phyloP scores from a whole-genome alignment of 1,284 basidiomycete genomes.

The Ceratobasidium sp. region DNA sequence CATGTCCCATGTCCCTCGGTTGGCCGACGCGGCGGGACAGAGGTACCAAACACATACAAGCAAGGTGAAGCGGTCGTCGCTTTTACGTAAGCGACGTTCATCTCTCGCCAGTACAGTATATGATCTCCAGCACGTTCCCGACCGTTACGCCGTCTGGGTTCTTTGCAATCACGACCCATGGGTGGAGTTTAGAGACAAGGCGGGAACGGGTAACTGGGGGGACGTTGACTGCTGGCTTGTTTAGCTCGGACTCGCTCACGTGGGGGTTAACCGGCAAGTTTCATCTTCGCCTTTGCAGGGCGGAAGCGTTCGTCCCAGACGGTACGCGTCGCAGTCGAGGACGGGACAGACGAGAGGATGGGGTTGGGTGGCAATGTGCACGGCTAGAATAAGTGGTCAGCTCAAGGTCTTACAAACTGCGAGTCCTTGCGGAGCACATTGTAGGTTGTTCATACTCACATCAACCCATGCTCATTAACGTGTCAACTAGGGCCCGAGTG shows the following conservation, averaged over 20 bases:
- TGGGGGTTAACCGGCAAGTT: slow-evolving; percentile 25
- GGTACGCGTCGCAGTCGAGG: slow-evolving; percentile 25
- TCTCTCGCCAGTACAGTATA: too few relatives aligned
- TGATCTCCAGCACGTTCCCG: slow-evolving; percentile 45
- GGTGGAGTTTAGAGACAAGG: slow-evolving; percentile 45
- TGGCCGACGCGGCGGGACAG: slow-evolving; percentile 12
- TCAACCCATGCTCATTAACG: slow-evolving; percentile 13
- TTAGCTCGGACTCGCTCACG: slow-evolving; percentile 37
- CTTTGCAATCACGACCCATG: slow-evolving; percentile 44
- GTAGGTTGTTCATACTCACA: slow-evolving; percentile 17
- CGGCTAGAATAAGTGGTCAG: slow-evolving; percentile 17
- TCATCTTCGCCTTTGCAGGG: slow-evolving; percentile 38
- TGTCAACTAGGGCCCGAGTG: slow-evolving; percentile 38
- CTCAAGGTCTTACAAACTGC: neutral
- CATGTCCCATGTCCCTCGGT: neutral
- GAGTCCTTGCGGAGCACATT: neutral
- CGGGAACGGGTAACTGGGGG: slow-evolving; percentile 41
- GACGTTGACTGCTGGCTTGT: slow-evolving; percentile 36
- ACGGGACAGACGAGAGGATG: slow-evolving; percentile 32
- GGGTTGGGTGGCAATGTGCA: slow-evolving; percentile 35
- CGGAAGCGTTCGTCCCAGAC: slow-evolving; percentile 42
- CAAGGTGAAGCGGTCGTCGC: too few relatives aligned
- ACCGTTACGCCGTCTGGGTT: slow-evolving; percentile 46
- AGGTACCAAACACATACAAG: too few relatives aligned
- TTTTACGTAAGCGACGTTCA: too few relatives aligned